A percentile compares a stretch with the other conserved stretches of the same genome.
Conservation (phyloP, 208 protist genomes). For the Willaertia magna region DNA sequence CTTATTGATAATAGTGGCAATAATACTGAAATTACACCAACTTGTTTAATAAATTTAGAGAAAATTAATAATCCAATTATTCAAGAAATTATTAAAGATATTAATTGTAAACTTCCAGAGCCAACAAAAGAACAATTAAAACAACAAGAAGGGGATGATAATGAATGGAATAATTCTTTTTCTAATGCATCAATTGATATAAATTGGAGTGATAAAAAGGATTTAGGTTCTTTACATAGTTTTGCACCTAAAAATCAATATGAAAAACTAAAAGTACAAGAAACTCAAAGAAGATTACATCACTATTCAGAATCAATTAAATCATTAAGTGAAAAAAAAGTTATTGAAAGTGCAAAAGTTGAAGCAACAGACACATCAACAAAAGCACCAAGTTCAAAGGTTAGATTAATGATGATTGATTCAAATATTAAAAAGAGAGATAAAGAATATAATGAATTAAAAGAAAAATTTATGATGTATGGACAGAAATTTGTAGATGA, state of each 20-base stretch:
- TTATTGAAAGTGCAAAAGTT: not conserved
- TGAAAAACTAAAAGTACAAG: not conserved
- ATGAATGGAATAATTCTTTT: no score
- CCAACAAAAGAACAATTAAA: no score
- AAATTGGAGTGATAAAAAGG: no score
- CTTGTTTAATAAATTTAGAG: no score
- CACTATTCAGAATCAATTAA: not conserved
- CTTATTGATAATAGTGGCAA: no score
- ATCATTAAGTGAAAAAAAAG: not conserved
- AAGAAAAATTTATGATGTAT: not conserved
- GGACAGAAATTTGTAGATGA: not conserved
- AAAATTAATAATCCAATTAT: no score
- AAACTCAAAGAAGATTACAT: not conserved
- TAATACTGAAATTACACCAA: no score
- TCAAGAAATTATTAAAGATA: no score
- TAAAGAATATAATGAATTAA: not conserved
- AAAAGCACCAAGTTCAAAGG: not conserved
- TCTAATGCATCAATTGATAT: no score
- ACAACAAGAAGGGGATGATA: no score
- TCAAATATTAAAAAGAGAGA: not conserved
- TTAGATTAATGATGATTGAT: not conserved
- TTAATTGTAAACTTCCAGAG: no score
- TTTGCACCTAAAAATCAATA: not conserved
- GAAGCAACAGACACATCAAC: not conserved
- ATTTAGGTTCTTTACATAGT: no score